Evolutionary conservation across 495 filamentous ascomycete species (phyloP).

Genomic region (Aspergillus hancockii): DNA sequence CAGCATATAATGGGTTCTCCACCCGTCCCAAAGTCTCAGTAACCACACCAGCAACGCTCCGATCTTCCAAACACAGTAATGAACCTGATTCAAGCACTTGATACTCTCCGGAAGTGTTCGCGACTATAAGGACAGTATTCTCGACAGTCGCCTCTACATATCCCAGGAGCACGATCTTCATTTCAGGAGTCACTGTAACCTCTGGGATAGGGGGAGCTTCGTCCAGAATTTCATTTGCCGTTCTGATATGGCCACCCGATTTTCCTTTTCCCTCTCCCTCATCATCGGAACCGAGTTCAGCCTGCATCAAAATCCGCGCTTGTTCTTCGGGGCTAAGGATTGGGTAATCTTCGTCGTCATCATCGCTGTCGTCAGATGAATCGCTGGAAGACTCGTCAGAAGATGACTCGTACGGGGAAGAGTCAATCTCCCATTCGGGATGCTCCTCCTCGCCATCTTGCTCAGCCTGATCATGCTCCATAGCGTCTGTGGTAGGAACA

Average conservation of each 20-base stretch:
- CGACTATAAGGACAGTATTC: slow-evolving; percentile 75
- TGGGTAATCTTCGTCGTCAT: slow-evolving; percentile 69
- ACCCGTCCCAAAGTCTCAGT: slow-evolving; percentile 81
- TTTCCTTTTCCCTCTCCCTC: slow-evolving; percentile 58
- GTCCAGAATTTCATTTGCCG: slow-evolving; percentile 72
- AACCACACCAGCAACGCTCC: slow-evolving; percentile 74
- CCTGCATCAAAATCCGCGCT: slow-evolving; percentile 77
- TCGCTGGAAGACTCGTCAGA: slow-evolving; percentile 54
- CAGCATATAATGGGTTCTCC: slow-evolving; percentile 76
- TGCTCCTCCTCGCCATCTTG: slow-evolving; percentile 58
- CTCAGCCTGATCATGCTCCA: slow-evolving; percentile 11
- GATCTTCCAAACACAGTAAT: slow-evolving; percentile 75
- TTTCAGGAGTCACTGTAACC: slow-evolving; percentile 69
- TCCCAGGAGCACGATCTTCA: slow-evolving; percentile 74
- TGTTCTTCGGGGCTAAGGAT: slow-evolving; percentile 76
- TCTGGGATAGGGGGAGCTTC: slow-evolving; percentile 71
- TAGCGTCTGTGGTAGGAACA: slow-evolving; percentile 4
- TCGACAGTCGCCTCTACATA: slow-evolving; percentile 71
- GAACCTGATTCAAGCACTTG: slow-evolving; percentile 82
- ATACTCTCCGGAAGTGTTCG: slow-evolving; percentile 74
- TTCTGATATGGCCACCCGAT: slow-evolving; percentile 54
- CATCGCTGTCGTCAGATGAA: slow-evolving; percentile 60
- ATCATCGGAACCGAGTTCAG: slow-evolving; percentile 69
- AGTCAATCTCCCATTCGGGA: slow-evolving; percentile 73
- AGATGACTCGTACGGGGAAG: slow-evolving; percentile 60